phyloP scores from a whole-genome alignment of 805 yeast genomes.

The Barnettozyma pratensis region DNA sequence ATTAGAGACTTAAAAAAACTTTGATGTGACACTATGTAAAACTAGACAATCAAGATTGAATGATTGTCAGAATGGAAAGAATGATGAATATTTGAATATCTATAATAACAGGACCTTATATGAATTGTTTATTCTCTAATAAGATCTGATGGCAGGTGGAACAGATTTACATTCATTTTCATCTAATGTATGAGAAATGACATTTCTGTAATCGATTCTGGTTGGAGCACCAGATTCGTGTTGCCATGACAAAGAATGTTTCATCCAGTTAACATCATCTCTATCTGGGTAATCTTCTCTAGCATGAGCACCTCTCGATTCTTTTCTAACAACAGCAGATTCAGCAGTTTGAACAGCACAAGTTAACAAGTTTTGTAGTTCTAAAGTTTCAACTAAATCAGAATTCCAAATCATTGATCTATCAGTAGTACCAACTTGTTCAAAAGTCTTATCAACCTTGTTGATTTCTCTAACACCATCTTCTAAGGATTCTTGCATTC shows the following conservation, averaged over 20 bases:
- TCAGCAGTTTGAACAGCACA: conserved; percentile 95
- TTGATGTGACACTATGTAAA: not conserved
- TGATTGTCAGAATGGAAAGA: not conserved
- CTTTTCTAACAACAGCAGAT: conserved; percentile 92
- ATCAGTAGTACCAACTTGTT: conserved; percentile 81
- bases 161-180: conserved; percentile 90
- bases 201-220: conserved; percentile 78
- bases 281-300: conserved; percentile 96
- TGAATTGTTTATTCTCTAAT: conserved; percentile 36
- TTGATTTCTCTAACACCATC: conserved; percentile 81
- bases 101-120: not conserved
- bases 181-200: conserved; percentile 79
- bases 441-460: conserved; percentile 68
- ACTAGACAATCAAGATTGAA: not conserved
- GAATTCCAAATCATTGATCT: conserved; percentile 99
- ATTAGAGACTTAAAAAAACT: not conserved
- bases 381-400: conserved; percentile 92
- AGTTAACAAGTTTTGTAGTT: conserved; percentile 91
- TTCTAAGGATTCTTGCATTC: conserved; percentile 87
- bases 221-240: conserved; percentile 62
- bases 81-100: not conserved
- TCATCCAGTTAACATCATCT: conserved; percentile 97
- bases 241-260: conserved; percentile 95
- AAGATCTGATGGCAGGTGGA: conserved; percentile 95
- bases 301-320: conserved; percentile 99